phyloP scores from a whole-genome alignment of 305 asterid species.

The Solanum hybrid region DNA sequence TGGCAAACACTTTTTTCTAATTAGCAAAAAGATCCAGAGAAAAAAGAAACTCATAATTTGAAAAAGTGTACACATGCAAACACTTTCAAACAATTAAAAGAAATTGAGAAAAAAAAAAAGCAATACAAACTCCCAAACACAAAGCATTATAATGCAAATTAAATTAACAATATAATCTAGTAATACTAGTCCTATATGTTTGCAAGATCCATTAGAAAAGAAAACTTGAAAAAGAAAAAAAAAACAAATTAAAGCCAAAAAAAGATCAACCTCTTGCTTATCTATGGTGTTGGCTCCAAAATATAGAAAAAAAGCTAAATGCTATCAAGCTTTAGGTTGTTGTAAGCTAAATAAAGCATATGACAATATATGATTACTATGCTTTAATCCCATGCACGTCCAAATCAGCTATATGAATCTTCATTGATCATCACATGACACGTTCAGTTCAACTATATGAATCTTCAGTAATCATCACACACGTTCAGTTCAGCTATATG shows the following conservation, averaged over 20 bases:
- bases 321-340: not conserved
- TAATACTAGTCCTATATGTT: not conserved
- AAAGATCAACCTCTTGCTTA: not conserved
- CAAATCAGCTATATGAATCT: not conserved
- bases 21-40: not conserved
- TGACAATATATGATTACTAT: not conserved
- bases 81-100: slow-evolving; percentile 28
- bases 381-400: not conserved
- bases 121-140: slow-evolving; percentile 30
- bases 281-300: not conserved
- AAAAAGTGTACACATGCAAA: slow-evolving; percentile 21
- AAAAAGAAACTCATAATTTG: slow-evolving; percentile 1
- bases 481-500: not conserved
- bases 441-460: not conserved
- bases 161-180: not conserved
- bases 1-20: not conserved
- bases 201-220: not conserved
- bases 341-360: not conserved
- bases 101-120: slow-evolving; percentile 12
- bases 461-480: not conserved
- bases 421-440: not conserved
- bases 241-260: not conserved
- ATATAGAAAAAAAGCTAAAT: not conserved
- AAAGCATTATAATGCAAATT: slow-evolving; percentile 1
- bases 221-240: no score